These are phyloP conservation scores for Aspergillus novofumigatus DNA, from an alignment of 2,329 filamentous ascomycete genomes.

Conservation along the genomic window DNA sequence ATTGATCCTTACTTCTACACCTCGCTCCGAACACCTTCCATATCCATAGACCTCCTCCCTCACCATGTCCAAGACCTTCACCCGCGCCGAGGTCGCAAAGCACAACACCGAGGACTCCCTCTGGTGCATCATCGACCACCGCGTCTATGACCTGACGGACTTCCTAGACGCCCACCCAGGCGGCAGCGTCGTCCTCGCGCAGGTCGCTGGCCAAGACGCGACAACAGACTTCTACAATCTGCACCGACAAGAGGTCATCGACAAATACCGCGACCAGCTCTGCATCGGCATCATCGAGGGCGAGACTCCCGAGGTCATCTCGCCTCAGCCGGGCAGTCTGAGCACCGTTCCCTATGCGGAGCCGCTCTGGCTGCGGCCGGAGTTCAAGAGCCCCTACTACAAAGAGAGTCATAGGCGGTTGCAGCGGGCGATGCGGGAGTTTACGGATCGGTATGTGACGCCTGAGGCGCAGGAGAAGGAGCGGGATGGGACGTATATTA, in stretches of 20 bases:
- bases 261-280: constrained; percentile 68
- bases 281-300: constrained; percentile 71
- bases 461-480: constrained; percentile 76
- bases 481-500: constrained; percentile 66
- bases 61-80: constrained; percentile 30
- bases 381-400: constrained; percentile 77
- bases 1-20: background rate
- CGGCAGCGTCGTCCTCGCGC: constrained; percentile 71
- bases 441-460: constrained; percentile 66
- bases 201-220: constrained; percentile 77
- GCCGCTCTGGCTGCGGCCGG: constrained; percentile 73
- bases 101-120: constrained; percentile 72
- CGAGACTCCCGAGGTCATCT: constrained; percentile 71
- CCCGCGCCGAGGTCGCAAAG: constrained; percentile 62
- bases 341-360: constrained; percentile 79
- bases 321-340: constrained; percentile 65
- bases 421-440: constrained; percentile 66
- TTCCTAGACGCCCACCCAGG: constrained; percentile 83
- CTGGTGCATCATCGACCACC: constrained; percentile 82
- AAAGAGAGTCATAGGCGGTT: constrained; percentile 67
- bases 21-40: background rate
- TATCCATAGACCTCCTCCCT: background rate
- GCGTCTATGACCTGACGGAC: constrained; percentile 81
- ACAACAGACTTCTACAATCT: constrained; percentile 87
- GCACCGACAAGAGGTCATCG: constrained; percentile 82